phyloP scores from a whole-genome alignment of 164 flowering plant genomes.

The Berberis thunbergii region DNA sequence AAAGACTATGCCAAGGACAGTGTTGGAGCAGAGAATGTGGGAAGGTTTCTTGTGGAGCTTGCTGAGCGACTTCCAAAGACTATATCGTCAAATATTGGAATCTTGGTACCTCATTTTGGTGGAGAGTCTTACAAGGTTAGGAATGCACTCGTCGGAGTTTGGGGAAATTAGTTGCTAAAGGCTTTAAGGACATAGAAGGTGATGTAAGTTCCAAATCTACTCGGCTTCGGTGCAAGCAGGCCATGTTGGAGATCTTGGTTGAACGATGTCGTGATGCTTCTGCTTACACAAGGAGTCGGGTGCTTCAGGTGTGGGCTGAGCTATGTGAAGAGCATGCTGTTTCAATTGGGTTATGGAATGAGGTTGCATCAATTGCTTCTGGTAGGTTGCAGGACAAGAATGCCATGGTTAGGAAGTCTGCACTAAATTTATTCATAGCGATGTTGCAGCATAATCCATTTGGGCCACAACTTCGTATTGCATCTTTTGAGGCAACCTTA shows the following conservation, averaged over 20 bases:
- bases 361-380: slow-evolving; percentile 80
- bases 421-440: slow-evolving; percentile 70
- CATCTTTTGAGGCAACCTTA: slow-evolving; percentile 86
- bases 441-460: slow-evolving; percentile 98
- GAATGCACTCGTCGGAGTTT: slow-evolving; percentile 89
- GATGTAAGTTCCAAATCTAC: slow-evolving; percentile 71
- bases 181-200: slow-evolving; percentile 74
- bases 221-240: slow-evolving; percentile 84
- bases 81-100: slow-evolving; percentile 69
- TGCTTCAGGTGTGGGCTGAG: slow-evolving; percentile 98
- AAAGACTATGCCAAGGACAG: slow-evolving; percentile 82
- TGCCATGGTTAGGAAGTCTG: slow-evolving; percentile 94
- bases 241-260: slow-evolving; percentile 88
- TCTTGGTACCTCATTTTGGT: slow-evolving; percentile 87
- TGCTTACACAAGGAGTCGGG: slow-evolving; percentile 93
- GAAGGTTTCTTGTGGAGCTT: slow-evolving; percentile 86
- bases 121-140: slow-evolving; percentile 98
- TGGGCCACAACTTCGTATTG: slow-evolving; percentile 84
- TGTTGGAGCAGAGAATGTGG: slow-evolving; percentile 89
- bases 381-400: slow-evolving; percentile 95
- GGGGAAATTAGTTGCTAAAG: slow-evolving; percentile 79
- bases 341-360: slow-evolving; percentile 94
- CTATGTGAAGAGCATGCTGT: slow-evolving; percentile 89
- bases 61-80: slow-evolving; percentile 81
- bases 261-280: slow-evolving; percentile 92